Evolutionary conservation across 768 basidiomycete species (phyloP).

Genomic region (Termitomyces heimii): DNA sequence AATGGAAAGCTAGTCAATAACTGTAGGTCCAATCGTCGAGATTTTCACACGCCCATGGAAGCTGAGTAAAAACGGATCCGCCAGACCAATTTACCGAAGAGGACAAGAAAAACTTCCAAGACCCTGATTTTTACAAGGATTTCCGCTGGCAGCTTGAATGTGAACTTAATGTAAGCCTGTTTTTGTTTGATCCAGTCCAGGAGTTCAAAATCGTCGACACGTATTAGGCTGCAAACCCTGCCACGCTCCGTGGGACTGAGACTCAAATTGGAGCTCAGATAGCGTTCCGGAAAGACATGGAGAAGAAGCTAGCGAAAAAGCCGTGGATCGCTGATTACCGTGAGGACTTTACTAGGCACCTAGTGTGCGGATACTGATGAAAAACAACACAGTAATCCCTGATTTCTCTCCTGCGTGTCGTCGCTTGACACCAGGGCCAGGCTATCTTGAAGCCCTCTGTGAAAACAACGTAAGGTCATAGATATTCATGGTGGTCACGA

Average conservation of each 20-base stretch:
- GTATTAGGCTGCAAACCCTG: conserved; percentile 27
- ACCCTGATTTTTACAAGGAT: conserved; percentile 39
- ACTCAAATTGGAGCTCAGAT: conserved; percentile 29
- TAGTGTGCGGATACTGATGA: neutral
- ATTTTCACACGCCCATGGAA: neutral
- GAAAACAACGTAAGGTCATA: conserved; percentile 45
- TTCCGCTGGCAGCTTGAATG: conserved; percentile 44
- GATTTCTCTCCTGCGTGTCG: conserved; percentile 54
- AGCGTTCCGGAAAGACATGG: conserved; percentile 40
- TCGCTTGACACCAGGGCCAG: conserved; percentile 62
- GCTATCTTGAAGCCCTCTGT: conserved; percentile 61
- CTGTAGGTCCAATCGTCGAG: conserved; percentile 25
- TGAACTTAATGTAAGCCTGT: conserved; percentile 38
- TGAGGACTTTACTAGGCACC: conserved; percentile 17
- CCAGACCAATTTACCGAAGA: conserved; percentile 45
- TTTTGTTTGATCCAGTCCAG: neutral
- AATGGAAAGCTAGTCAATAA: conserved; percentile 33
- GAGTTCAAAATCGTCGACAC: neutral
- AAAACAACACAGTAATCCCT: conserved; percentile 41
- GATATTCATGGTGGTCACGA: neutral
- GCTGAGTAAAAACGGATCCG: neutral
- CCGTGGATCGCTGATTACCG: conserved; percentile 56
- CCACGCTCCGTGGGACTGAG: conserved; percentile 33
- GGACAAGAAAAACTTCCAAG: conserved; percentile 43
- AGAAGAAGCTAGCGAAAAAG: conserved; percentile 43